phyloP scores from a whole-genome alignment of 2,329 filamentous ascomycete species.

The Penicillium hordei region DNA sequence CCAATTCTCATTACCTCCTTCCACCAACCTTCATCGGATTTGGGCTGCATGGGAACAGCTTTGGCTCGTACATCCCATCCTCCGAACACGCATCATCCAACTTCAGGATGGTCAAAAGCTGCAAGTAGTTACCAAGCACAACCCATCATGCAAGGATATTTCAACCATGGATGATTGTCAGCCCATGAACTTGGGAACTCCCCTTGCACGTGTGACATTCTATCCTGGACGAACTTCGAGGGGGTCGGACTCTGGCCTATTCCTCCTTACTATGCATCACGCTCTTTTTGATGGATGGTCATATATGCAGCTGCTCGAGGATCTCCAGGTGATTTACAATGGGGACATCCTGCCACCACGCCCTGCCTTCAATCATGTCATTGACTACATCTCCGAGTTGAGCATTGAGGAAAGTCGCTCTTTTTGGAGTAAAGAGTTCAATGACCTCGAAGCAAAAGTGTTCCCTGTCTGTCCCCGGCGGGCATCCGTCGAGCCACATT shows the following conservation, averaged over 20 bases:
- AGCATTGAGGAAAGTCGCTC: not conserved
- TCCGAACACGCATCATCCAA: constrained; percentile 3
- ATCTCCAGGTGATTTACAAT: constrained; percentile 8
- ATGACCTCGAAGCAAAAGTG: not conserved
- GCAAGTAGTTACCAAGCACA: constrained; percentile 1
- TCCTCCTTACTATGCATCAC: constrained; percentile 45
- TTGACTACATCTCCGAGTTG: not conserved
- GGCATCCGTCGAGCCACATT: not conserved
- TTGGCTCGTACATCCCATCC: constrained; percentile 5
- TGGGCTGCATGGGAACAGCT: constrained; percentile 5
- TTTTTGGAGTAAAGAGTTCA: constrained; percentile 2
- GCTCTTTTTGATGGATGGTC: constrained; percentile 44
- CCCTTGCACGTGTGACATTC: not conserved
- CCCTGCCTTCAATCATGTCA: constrained; percentile 1
- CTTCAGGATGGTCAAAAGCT: constrained; percentile 13
- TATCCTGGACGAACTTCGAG: not conserved
- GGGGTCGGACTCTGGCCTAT: constrained; percentile 11
- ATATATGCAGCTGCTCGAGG: constrained; percentile 16
- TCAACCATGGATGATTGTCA: not conserved
- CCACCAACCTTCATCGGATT: not conserved
- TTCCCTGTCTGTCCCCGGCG: not conserved
- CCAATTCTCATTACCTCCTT: constrained; percentile 1
- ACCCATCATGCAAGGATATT: not conserved
- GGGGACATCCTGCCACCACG: not conserved
- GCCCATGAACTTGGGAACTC: not conserved